Conservation (phyloP, 179 eudicot species). For the Silene coronaria region DNA sequence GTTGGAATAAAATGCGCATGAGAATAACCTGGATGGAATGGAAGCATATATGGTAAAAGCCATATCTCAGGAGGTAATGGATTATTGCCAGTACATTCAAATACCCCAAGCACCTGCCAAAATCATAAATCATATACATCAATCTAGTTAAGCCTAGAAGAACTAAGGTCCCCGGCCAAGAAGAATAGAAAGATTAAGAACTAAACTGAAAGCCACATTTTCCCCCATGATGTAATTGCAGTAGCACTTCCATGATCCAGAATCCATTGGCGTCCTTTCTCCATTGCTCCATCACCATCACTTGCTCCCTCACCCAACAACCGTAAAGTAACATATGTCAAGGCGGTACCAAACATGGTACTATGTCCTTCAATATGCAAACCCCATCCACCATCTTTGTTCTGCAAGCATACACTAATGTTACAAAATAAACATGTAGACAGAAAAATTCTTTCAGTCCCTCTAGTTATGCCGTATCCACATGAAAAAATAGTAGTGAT, state of each 20-base stretch:
- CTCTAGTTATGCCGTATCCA: slow-evolving; percentile 8
- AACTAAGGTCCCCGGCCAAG: background rate
- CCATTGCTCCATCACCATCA: slow-evolving; percentile 76
- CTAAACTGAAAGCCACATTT: slow-evolving; percentile 90
- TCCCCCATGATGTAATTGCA: slow-evolving; percentile 85
- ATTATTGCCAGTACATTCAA: slow-evolving; percentile 91
- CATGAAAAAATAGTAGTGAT: background rate
- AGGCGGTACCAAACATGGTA: slow-evolving; percentile 84
- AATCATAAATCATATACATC: slow-evolving; percentile 12
- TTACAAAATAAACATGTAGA: background rate
- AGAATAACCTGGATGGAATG: slow-evolving; percentile 76
- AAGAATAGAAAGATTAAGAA: slow-evolving; percentile 18
- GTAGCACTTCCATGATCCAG: slow-evolving; percentile 81
- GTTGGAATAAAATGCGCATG: slow-evolving; percentile 7
- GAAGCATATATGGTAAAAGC: slow-evolving; percentile 79
- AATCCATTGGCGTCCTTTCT: slow-evolving; percentile 75
- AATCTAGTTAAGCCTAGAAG: background rate
- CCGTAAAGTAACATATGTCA: slow-evolving; percentile 76
- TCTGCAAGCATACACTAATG: slow-evolving; percentile 40
- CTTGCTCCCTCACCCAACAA: slow-evolving; percentile 77
- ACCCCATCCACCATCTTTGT: slow-evolving; percentile 97
- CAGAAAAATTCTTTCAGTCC: background rate
- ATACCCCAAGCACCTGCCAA: slow-evolving; percentile 76
- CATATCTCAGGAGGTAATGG: slow-evolving; percentile 92
- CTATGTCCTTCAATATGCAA: slow-evolving; percentile 89